Base-by-base conservation (phyloP, 345 rosid species). In the Populus euphratica region DNA sequence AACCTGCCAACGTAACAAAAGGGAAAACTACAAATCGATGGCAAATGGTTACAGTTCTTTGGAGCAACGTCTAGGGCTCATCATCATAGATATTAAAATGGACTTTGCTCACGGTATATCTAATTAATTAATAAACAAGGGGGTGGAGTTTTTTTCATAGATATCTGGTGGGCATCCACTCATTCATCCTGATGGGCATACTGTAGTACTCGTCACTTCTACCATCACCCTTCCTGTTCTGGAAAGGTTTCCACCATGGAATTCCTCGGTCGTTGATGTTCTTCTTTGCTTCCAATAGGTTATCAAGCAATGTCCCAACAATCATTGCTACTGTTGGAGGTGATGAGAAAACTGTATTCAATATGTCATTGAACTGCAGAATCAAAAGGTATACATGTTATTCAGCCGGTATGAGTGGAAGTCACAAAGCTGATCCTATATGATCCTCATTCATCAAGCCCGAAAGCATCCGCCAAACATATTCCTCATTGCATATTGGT, bases 191-290 rank as follows among this genome's bases (percentile, higher is more conserved):
- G 29, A 92, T 79, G 8, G 99, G 99, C 63, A 83, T 71, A 44
- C 88, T 83, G 81, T 96, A 96, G 81, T 92, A 96, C 85, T 93
- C 99, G 0, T 83, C 91, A 5, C 87, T 93, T 83, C 99, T 85
- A 5, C 0, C 3, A 44, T 96, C 99, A 43, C 99, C 97, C 3
- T 83, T 43, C 81, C 90, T 82, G 76, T 76, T 81, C 84, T 88
- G 96, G 91, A 96, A 96, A 3, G 99, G 99, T 68, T 61, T 81
- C 99, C 97, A 96, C 99, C 99, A 96, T 8, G 85, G 82, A 62
- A 88, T 52, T 79, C 98, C 99, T 87, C 99, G 89, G 68, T 89
- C 99, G 0, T 33, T 52, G 6, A 27, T 54, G 0, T 81, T 68
- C 3, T 77, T 68, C 74, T 77, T 78, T 0, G 96, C 86, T 1